These are phyloP conservation scores for Barnettozyma hawaiiensis DNA, from an alignment of 1,139 yeast species.

Conservation along the genomic window DNA sequence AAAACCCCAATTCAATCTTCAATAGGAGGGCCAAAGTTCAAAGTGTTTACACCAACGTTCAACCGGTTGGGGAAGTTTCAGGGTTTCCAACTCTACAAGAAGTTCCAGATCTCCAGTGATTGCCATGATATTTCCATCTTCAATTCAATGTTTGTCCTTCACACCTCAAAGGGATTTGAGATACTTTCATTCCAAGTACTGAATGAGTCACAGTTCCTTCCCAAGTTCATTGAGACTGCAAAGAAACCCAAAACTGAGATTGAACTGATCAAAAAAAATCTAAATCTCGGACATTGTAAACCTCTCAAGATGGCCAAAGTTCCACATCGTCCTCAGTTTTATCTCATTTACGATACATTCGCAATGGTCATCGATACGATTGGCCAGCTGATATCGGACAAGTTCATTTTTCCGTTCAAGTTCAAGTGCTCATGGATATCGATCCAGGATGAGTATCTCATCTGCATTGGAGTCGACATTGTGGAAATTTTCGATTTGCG, in stretches of 20 bases:
- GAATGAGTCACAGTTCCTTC: conserved; percentile 49
- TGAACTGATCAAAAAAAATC: conserved; percentile 26
- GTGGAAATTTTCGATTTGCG: conserved; percentile 65
- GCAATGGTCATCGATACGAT: conserved; percentile 64
- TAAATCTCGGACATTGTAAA: conserved; percentile 29
- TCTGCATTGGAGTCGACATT: conserved; percentile 61
- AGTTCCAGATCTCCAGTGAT: conserved; percentile 47
- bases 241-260: conserved; percentile 28
- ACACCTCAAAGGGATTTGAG: conserved; percentile 65
- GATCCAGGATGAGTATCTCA: conserved; percentile 51
- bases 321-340: conserved; percentile 45
- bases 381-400: conserved; percentile 53
- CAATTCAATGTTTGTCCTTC: conserved; percentile 59
- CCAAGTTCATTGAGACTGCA: conserved; percentile 32
- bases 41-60: conserved; percentile 45
- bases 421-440: conserved; percentile 56
- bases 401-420: conserved; percentile 53
- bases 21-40: conserved; percentile 35
- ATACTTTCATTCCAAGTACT: conserved; percentile 56
- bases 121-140: conserved; percentile 53
- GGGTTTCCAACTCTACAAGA: conserved; percentile 43
- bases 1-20: conserved; percentile 17
- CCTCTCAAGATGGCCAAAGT: conserved; percentile 65
- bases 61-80: conserved; percentile 46
- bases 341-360: conserved; percentile 67